phyloP scores from a whole-genome alignment of 805 yeast genomes.

The Lipomyces yamanashiensis region DNA sequence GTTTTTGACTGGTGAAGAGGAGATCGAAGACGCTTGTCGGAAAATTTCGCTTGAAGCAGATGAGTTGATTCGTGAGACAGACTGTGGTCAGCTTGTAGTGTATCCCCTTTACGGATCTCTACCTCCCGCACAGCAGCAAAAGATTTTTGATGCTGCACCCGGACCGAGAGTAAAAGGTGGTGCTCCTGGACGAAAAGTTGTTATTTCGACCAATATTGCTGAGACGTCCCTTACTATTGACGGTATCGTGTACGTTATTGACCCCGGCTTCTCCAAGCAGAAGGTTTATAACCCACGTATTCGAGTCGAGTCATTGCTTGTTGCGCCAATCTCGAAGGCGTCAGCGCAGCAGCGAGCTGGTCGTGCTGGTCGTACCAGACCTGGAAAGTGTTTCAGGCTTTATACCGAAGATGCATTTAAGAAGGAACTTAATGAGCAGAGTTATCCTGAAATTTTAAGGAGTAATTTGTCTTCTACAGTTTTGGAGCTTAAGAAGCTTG shows the following conservation, averaged over 20 bases:
- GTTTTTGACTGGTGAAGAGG: constrained; percentile 95
- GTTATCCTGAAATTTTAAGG: constrained; percentile 93
- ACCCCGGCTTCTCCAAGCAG: constrained; percentile 96
- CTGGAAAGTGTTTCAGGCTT: constrained; percentile 95
- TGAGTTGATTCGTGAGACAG: constrained; percentile 83
- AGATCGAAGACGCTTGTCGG: constrained; percentile 94
- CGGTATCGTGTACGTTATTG: constrained; percentile 96
- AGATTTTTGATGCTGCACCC: constrained; percentile 90
- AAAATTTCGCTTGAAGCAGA: constrained; percentile 88
- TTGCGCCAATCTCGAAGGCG: constrained; percentile 95
- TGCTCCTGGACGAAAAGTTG: constrained; percentile 92
- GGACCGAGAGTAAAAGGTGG: constrained; percentile 71
- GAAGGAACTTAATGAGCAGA: constrained; percentile 90
- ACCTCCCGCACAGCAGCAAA: constrained; percentile 94
- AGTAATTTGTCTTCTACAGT: constrained; percentile 91
- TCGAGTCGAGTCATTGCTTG: constrained; percentile 90
- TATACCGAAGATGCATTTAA: constrained; percentile 97
- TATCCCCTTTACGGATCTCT: constrained; percentile 95
- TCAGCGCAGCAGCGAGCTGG: constrained; percentile 99
- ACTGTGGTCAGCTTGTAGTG: constrained; percentile 85
- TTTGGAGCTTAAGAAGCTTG: constrained; percentile 88
- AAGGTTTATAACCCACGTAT: constrained; percentile 96
- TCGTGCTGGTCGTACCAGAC: constrained; percentile 99
- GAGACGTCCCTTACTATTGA: constrained; percentile 97
- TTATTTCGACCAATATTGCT: constrained; percentile 92